Base-by-base conservation (phyloP, 495 filamentous ascomycete species). In the Immersiella caudata region DNA sequence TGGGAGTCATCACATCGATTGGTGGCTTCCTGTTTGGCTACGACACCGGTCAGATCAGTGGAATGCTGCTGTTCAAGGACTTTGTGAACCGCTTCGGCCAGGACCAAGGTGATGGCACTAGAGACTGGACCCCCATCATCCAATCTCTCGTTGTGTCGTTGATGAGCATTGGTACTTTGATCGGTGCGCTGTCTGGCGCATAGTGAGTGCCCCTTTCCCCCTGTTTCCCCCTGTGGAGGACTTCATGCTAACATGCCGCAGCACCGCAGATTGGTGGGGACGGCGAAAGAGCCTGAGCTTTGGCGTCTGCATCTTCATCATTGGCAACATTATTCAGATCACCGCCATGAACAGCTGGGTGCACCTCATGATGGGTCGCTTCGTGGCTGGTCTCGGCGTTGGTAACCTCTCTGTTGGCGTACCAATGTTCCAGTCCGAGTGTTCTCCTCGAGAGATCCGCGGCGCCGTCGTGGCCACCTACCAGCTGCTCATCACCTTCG, bases 11-110 rank as follows among this genome's bases (percentile, higher is more conserved):
- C 35, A 82, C 80, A 22, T 80, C 90, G 9, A 89, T 92, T 82
- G 90, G 90, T 73, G 90, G 90, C 68, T 89, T 92, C 75, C 88
- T 92, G 66, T 92, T 92, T 68, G 88, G 88, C 70, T 91, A 91
- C 66, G 88, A 91, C 35, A 92, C 89, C 68, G 83, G 83, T 60
- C 83, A 85, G 73, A 84, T 86, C 70, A 84, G 82, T 36, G 83
- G 83, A 67, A 90, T 91, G 74, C 82, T 89, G 21, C 82, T 84
- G 55, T 90, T 91, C 84, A 40, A 73, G 1, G 79, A 85, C 67
- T 86, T 84, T 72, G 70, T 79, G 46, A 56, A 77, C 16, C 74
- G 79, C 16, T 86, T 86, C 60, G 81, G 79, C 18, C 70, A 78
- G 24, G 70, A 79, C 29, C 62, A 46, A 20, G 57, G 57, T 9